Conservation (phyloP, 495 filamentous ascomycete species). For the Cryomyces minteri region DNA sequence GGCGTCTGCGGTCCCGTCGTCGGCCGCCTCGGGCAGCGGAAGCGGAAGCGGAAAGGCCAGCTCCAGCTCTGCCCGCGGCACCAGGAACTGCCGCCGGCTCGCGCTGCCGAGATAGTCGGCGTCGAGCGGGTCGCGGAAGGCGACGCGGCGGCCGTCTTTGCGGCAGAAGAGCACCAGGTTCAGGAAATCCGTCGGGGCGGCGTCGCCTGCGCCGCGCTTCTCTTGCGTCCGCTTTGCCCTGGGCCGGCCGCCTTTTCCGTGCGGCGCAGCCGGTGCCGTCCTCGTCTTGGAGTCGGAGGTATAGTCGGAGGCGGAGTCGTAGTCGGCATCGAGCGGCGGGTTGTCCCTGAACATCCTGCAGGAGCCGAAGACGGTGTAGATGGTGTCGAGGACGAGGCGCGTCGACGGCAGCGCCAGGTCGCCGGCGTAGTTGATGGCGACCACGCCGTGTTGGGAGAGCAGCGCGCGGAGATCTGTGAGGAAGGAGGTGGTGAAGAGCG, state of each 20-base stretch:
- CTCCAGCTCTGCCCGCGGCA: slow-evolving; percentile 57
- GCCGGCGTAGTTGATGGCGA: slow-evolving; percentile 97
- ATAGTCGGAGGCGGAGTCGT: slow-evolving; percentile 11
- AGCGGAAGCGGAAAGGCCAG: slow-evolving; percentile 24
- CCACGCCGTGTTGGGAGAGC: slow-evolving; percentile 59
- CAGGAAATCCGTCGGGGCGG: slow-evolving; percentile 43
- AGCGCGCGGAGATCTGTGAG: slow-evolving; percentile 45
- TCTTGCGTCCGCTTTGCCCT: background rate
- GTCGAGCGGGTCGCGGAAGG: slow-evolving; percentile 47
- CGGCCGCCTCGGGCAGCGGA: too few relatives aligned
- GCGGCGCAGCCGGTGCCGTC: too few relatives aligned
- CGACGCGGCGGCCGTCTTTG: slow-evolving; percentile 29
- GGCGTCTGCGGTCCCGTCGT: background rate
- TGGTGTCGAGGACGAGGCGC: slow-evolving; percentile 48
- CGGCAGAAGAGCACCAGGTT: slow-evolving; percentile 80
- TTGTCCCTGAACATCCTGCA: slow-evolving; percentile 76
- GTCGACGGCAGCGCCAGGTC: slow-evolving; percentile 52
- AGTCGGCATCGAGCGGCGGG: slow-evolving; percentile 17
- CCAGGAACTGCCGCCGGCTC: slow-evolving; percentile 45
- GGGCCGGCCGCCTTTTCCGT: background rate
- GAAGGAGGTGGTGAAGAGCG: slow-evolving; percentile 77
- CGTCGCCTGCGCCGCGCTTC: background rate
- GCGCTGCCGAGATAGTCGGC: slow-evolving; percentile 56
- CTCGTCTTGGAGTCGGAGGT: background rate
- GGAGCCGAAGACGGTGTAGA: slow-evolving; percentile 43